Conservation (phyloP, 495 filamentous ascomycete species). For the Glutinoglossum americanum region DNA sequence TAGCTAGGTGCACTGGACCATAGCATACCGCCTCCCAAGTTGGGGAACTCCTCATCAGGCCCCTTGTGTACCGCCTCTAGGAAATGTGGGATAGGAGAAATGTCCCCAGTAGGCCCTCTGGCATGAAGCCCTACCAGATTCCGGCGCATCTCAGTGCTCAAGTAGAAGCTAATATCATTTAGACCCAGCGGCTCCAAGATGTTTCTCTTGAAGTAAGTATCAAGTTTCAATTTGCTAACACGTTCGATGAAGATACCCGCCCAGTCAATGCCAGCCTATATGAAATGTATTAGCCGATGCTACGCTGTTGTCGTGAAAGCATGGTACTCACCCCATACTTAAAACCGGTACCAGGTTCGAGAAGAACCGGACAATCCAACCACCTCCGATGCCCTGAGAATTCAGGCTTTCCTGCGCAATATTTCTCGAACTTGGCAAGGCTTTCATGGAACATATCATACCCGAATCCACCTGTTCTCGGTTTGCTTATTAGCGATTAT, state of each 20-base stretch:
- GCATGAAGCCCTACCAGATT: slow-evolving; percentile 12
- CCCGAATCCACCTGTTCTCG: slow-evolving; percentile 21
- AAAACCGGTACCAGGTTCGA: background rate
- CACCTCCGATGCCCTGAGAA: background rate
- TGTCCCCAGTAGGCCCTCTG: background rate
- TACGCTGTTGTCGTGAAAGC: background rate
- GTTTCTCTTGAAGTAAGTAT: slow-evolving; percentile 31
- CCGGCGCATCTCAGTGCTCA: slow-evolving; percentile 25
- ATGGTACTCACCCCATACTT: too few relatives aligned
- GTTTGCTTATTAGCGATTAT: slow-evolving; percentile 3
- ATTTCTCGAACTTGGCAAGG: background rate
- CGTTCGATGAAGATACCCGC: slow-evolving; percentile 34
- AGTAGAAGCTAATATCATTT: slow-evolving; percentile 31
- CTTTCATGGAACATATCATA: slow-evolving; percentile 33
- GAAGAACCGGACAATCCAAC: background rate
- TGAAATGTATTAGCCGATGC: background rate
- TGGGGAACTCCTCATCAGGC: background rate
- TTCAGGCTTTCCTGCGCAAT: background rate
- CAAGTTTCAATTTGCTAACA: slow-evolving; percentile 25
- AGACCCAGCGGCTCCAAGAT: slow-evolving; percentile 36
- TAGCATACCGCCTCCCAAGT: background rate
- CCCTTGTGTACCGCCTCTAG: background rate
- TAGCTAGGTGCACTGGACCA: background rate
- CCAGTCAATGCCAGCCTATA: slow-evolving; percentile 35
- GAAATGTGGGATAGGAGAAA: background rate